Percentiles rank a stretch among this genome's conserved stretches.
Conservation (phyloP, 345 rosid species). For the Limnanthes douglasii region DNA sequence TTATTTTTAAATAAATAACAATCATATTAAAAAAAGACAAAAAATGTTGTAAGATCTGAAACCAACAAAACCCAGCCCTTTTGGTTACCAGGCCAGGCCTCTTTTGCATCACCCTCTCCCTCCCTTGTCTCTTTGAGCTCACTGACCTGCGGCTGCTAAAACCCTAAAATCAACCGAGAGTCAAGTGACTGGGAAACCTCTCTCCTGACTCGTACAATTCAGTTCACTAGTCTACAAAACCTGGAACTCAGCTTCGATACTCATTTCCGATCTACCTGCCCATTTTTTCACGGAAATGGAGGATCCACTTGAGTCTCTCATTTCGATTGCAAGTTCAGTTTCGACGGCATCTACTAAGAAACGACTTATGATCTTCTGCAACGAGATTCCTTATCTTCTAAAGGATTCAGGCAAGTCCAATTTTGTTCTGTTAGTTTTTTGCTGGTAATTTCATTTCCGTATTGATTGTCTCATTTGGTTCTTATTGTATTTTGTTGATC, state of each 20-base stretch:
- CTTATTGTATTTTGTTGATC: neutral
- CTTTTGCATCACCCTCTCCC: no score
- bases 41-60: no score
- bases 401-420: constrained; percentile 27
- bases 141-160: neutral
- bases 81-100: no score
- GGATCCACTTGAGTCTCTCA: constrained; percentile 35
- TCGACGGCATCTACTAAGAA: constrained; percentile 47
- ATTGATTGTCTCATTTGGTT: neutral
- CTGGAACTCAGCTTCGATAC: neutral
- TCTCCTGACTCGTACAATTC: neutral
- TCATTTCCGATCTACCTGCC: constrained; percentile 12
- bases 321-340: constrained; percentile 38
- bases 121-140: no score
- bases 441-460: neutral
- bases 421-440: neutral
- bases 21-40: no score
- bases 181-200: no score
- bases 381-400: constrained; percentile 40
- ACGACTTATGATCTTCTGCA: constrained; percentile 55
- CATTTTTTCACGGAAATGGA: constrained; percentile 25
- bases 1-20: no score
- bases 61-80: no score
- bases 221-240: neutral
- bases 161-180: neutral